Evolutionary conservation across 371 early-diverging fungal species (phyloP).

Genomic region (Capillidium heterosporum): DNA sequence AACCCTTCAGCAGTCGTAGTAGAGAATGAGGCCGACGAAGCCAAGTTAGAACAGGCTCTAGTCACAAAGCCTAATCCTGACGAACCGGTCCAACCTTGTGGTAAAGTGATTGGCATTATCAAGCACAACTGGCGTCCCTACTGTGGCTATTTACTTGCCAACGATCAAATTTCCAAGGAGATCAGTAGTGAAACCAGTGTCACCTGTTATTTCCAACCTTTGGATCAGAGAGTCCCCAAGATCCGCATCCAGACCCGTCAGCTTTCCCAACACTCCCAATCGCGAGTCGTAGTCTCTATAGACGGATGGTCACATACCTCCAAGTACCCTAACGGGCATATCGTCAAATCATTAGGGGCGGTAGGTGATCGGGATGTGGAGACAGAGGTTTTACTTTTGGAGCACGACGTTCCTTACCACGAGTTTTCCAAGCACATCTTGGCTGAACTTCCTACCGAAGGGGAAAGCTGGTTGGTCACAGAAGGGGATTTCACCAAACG

Average conservation of each 20-base stretch:
- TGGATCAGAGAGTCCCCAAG: slow-evolving; percentile 82
- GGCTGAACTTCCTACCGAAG: slow-evolving; percentile 65
- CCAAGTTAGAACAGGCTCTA: slow-evolving; percentile 30
- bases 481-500: slow-evolving; percentile 55
- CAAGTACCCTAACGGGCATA: slow-evolving; percentile 76
- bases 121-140: slow-evolving; percentile 87
- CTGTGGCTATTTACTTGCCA: slow-evolving; percentile 66
- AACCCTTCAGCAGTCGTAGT: slow-evolving; percentile 44
- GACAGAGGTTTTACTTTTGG: slow-evolving; percentile 84
- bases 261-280: slow-evolving; percentile 44
- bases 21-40: slow-evolving; percentile 43
- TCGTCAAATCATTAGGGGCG: slow-evolving; percentile 71
- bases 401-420: slow-evolving; percentile 87
- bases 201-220: slow-evolving; percentile 43
- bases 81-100: slow-evolving; percentile 43
- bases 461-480: slow-evolving; percentile 63
- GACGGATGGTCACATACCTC: slow-evolving; percentile 77
- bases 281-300: slow-evolving; percentile 76
- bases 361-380: slow-evolving; percentile 88
- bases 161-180: slow-evolving; percentile 28
- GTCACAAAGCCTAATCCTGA: slow-evolving; percentile 18
- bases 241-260: slow-evolving; percentile 84
- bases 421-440: slow-evolving; percentile 76
- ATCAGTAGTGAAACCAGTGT: background rate
- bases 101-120: slow-evolving; percentile 79